These are phyloP conservation scores for Cyberlindnera euphorbiae DNA, from an alignment of 805 yeast species.

Conservation along the genomic window DNA sequence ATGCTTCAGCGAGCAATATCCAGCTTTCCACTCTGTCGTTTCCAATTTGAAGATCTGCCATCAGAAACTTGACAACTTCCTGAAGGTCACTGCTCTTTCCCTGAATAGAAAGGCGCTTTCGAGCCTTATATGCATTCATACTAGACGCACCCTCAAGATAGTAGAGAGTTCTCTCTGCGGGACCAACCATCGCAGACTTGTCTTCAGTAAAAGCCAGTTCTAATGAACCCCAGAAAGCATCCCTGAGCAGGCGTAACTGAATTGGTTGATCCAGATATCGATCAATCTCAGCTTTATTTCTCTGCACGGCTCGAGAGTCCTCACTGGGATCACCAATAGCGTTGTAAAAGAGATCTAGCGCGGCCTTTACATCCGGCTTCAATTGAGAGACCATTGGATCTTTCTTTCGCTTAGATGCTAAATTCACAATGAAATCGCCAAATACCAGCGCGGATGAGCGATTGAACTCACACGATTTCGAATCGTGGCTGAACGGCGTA, in stretches of 20 bases:
- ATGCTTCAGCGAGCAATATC: slow-evolving; percentile 78
- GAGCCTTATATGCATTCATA: slow-evolving; percentile 56
- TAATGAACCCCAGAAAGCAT: slow-evolving; percentile 48
- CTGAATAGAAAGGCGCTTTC: slow-evolving; percentile 76
- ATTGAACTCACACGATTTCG: slow-evolving; percentile 37
- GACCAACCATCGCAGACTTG: slow-evolving; percentile 29
- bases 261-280: slow-evolving; percentile 44
- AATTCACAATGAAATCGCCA: slow-evolving; percentile 48
- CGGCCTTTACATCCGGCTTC: slow-evolving; percentile 65
- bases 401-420: slow-evolving; percentile 48
- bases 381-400: slow-evolving; percentile 58
- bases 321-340: slow-evolving; percentile 62
- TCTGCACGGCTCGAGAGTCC: slow-evolving; percentile 35
- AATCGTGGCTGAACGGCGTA: slow-evolving; percentile 62
- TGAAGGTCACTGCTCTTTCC: slow-evolving; percentile 80
- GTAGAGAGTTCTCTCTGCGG: slow-evolving; percentile 55
- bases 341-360: slow-evolving; percentile 67
- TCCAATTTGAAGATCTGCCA: slow-evolving; percentile 62
- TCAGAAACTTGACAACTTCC: slow-evolving; percentile 60
- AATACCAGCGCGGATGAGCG: slow-evolving; percentile 34
- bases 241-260: slow-evolving; percentile 39
- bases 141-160: slow-evolving; percentile 64
- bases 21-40: slow-evolving; percentile 77
- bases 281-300: slow-evolving; percentile 43
- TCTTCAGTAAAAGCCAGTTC: slow-evolving; percentile 28